These are phyloP conservation scores for Penicillium canescens DNA, from an alignment of 495 filamentous ascomycete species.

Conservation along the genomic window DNA sequence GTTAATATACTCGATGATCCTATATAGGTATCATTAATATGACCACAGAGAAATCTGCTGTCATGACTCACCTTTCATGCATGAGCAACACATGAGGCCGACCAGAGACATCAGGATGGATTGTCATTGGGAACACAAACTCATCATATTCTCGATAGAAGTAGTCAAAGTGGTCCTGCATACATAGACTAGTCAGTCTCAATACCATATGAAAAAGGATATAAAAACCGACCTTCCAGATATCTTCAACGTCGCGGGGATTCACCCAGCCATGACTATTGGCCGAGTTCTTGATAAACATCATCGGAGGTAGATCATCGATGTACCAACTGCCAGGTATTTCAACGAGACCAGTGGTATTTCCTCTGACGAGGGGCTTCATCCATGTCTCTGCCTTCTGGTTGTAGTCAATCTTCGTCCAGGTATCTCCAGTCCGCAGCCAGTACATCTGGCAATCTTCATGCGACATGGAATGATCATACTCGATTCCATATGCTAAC, in stretches of 20 bases:
- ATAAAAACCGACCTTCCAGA: constrained; percentile 46
- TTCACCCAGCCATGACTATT: constrained; percentile 65
- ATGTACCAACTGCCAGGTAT: constrained; percentile 71
- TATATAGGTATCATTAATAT: constrained; percentile 14
- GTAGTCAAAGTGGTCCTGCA: constrained; percentile 65
- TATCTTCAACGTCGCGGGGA: constrained; percentile 56
- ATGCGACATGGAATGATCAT: constrained; percentile 68
- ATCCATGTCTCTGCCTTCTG: constrained; percentile 66
- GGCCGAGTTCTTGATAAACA: constrained; percentile 62
- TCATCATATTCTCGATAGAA: constrained; percentile 70
- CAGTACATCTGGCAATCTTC: constrained; percentile 69
- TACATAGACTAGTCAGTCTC: neutral
- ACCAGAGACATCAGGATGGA: constrained; percentile 69
- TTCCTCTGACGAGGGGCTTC: constrained; percentile 57
- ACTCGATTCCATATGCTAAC: constrained; percentile 68
- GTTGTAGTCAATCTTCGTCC: constrained; percentile 62
- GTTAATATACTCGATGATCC: constrained; percentile 72
- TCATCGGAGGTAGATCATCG: constrained; percentile 62
- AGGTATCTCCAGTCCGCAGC: constrained; percentile 59
- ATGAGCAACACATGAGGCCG: constrained; percentile 67
- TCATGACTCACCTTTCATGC: constrained; percentile 51
- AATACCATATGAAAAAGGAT: neutral
- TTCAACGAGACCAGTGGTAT: constrained; percentile 59
- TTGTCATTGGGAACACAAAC: constrained; percentile 69
- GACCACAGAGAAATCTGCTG: too few relatives aligned